Evolutionary conservation across 129 eudicot genomes (phyloP).

Genomic region (Smallanthus sonchifolius): DNA sequence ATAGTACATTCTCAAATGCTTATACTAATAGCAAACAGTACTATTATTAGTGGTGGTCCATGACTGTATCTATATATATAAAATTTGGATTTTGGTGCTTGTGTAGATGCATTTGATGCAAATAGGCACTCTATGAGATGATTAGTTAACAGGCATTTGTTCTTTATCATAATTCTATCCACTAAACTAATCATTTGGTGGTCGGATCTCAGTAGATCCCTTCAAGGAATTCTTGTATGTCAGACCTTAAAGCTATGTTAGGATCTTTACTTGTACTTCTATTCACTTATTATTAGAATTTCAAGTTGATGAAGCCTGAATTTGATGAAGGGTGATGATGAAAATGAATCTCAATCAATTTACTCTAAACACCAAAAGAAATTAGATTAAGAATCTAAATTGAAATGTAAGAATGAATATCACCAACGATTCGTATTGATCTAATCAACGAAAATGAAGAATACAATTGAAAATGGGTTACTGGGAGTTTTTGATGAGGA

Average conservation of each 20-base stretch:
- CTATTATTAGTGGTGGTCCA: slow-evolving; percentile 25
- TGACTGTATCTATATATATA: slow-evolving; percentile 1
- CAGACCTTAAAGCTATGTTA: background rate
- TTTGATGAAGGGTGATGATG: too few relatives aligned
- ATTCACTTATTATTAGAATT: background rate
- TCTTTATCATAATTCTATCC: slow-evolving; percentile 17
- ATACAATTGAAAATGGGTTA: too few relatives aligned
- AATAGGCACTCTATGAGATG: slow-evolving; percentile 2
- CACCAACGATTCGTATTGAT: too few relatives aligned
- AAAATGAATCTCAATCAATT: too few relatives aligned
- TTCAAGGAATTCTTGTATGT: background rate
- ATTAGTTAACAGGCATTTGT: slow-evolving; percentile 23
- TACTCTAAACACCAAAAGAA: too few relatives aligned
- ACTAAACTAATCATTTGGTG: slow-evolving; percentile 10
- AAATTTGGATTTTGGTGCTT: background rate
- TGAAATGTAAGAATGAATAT: too few relatives aligned
- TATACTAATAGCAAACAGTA: background rate
- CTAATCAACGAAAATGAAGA: too few relatives aligned
- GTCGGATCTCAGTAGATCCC: slow-evolving; percentile 11
- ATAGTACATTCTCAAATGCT: background rate
- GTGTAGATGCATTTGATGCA: slow-evolving; percentile 2
- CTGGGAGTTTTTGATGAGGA: too few relatives aligned
- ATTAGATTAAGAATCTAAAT: too few relatives aligned
- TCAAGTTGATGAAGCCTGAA: too few relatives aligned
- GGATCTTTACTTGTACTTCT: background rate